These are phyloP conservation scores for Eucalyptus tenuipes DNA, from an alignment of 345 rosid species.

Conservation along the genomic window DNA sequence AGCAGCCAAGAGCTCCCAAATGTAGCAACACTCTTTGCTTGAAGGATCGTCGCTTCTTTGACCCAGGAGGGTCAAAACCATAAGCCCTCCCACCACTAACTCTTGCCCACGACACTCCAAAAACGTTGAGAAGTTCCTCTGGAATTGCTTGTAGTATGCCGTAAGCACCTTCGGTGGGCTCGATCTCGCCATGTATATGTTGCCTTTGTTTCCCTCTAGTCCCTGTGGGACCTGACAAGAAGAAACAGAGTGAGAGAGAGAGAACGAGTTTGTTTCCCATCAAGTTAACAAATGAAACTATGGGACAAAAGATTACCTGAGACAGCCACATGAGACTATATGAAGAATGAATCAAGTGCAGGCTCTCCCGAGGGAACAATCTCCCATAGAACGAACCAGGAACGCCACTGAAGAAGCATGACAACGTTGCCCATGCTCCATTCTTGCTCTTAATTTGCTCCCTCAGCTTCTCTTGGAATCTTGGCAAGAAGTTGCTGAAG, in stretches of 20 bases:
- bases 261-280: not conserved
- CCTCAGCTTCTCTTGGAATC: not conserved
- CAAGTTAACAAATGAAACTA: not conserved
- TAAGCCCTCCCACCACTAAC: slow-evolving; percentile 17
- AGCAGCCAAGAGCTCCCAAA: slow-evolving; percentile 8
- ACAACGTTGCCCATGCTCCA: not conserved
- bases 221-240: slow-evolving; percentile 30
- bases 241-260: not conserved
- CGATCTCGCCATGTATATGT: not conserved
- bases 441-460: not conserved
- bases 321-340: slow-evolving; percentile 49
- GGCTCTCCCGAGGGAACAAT: slow-evolving; percentile 19
- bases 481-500: slow-evolving; percentile 9
- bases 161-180: slow-evolving; percentile 17
- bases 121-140: slow-evolving; percentile 29
- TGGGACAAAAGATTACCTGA: slow-evolving; percentile 3
- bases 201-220: slow-evolving; percentile 23
- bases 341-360: slow-evolving; percentile 38
- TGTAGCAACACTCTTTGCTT: not conserved
- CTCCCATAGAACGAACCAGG: slow-evolving; percentile 40
- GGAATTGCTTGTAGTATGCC: slow-evolving; percentile 30
- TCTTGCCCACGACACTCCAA: slow-evolving; percentile 27
- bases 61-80: slow-evolving; percentile 25
- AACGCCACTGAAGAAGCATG: slow-evolving; percentile 17
- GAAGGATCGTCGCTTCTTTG: slow-evolving; percentile 10